These are phyloP conservation scores for Tephrocybe rancida DNA, from an alignment of 768 basidiomycete genomes.

Conservation along the genomic window DNA sequence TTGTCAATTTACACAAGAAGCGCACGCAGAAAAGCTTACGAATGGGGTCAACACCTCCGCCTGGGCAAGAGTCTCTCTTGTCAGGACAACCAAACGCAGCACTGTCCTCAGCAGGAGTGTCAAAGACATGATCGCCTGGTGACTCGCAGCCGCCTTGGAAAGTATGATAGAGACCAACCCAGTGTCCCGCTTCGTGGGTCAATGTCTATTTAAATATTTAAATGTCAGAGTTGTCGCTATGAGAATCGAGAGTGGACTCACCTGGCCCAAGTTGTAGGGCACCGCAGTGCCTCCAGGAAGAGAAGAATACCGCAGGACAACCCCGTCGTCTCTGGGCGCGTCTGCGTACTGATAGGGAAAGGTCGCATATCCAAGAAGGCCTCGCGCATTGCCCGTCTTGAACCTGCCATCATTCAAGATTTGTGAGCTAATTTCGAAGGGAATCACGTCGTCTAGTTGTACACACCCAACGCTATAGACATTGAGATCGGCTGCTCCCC, in stretches of 20 bases:
- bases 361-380: conserved; percentile 40
- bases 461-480: background rate
- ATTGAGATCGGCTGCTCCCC: background rate
- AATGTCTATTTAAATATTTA: conserved; percentile 26
- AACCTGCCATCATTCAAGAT: background rate
- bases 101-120: conserved; percentile 38
- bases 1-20: background rate
- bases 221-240: background rate
- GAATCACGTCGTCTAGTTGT: no score
- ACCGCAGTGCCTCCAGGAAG: conserved; percentile 28
- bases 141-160: conserved; percentile 36
- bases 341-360: conserved; percentile 34
- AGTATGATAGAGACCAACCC: conserved; percentile 41
- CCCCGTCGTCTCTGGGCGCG: conserved; percentile 35
- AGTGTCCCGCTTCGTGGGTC: conserved; percentile 40
- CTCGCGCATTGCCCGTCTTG: background rate
- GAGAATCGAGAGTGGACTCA: background rate
- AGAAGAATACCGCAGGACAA: conserved; percentile 26
- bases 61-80: conserved; percentile 32
- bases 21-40: conserved; percentile 18
- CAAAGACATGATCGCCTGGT: conserved; percentile 20
- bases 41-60: conserved; percentile 38
- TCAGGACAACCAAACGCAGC: conserved; percentile 36
- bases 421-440: no score
- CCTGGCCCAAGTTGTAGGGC: conserved; percentile 27